These are phyloP conservation scores for Davidsoniella eucalypti DNA, from an alignment of 2,329 filamentous ascomycete species.

Conservation along the genomic window DNA sequence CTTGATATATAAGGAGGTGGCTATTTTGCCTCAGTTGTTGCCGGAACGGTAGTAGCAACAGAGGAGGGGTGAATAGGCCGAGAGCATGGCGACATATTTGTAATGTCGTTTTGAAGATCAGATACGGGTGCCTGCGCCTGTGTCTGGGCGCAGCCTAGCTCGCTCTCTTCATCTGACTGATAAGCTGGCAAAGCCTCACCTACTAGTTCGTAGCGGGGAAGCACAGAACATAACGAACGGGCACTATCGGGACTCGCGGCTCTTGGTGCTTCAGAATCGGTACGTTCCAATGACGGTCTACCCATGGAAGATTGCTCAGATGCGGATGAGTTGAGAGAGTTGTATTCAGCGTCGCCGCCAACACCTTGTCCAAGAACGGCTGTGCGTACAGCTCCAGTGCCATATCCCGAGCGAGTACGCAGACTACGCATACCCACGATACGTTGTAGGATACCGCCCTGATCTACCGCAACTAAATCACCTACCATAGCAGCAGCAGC, in stretches of 20 bases:
- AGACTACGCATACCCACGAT: constrained; percentile 4
- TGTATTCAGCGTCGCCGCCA: background rate
- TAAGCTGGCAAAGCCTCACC: constrained; percentile 15
- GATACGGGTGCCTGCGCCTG: no score
- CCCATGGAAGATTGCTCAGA: no score
- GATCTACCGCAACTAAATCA: constrained; percentile 29
- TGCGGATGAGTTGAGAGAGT: no score
- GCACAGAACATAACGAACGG: constrained; percentile 9
- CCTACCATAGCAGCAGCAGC: constrained; percentile 29
- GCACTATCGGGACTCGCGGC: constrained; percentile 11
- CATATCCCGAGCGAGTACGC: constrained; percentile 2
- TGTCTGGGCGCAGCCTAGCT: background rate
- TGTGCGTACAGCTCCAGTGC: background rate
- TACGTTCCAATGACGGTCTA: background rate
- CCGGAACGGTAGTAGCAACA: no score
- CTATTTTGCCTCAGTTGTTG: no score
- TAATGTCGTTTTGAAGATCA: no score
- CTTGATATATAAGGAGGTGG: no score
- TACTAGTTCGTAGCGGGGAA: constrained; percentile 12
- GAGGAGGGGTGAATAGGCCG: no score
- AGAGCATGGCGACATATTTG: no score
- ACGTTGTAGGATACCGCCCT: constrained; percentile 17
- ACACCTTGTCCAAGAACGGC: no score
- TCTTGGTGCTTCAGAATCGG: background rate
- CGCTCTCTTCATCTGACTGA: constrained; percentile 12